Base-by-base conservation (phyloP, 176 grass and related monocot species). In the Panicum miliaceum region DNA sequence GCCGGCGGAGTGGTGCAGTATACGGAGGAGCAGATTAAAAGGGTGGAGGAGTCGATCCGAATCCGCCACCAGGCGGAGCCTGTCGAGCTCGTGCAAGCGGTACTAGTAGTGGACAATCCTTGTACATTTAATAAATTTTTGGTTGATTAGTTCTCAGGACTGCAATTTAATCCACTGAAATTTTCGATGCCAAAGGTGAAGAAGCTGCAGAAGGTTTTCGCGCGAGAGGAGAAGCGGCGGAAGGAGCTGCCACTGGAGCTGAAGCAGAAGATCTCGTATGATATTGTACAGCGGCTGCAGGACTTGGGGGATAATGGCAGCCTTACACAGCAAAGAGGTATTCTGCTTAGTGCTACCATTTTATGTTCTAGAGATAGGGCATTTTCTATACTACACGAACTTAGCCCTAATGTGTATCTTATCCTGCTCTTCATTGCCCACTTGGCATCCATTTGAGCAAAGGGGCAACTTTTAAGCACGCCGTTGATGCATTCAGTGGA, bases 11-110 rank as follows among this genome's bases (percentile, higher is more conserved):
- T 72, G 56, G 84, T 71, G 68, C 57, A 65, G 77, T 90, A 92
- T 75, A 60, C 90, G 81, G 88, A 94, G 77, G 87, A 93, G 77
- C 96, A 96, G 84, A 87, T 88, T 90, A 84, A 75, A 77, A 87
- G 76, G 47, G 87, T 92, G 26, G 87, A 96, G 82, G 96, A 99
- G 66, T 91, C 91, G 63, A 99, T 92, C 90, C 93, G 84, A 81
- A 86, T 92, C 89, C 91, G 96, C 16, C 88, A 87, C 23, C 91
- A 60, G 56, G 72, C 86, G 48, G 77, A 90, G 82, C 91, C 91
- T 20, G 56, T 86, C 43, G 93, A 93, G 83, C 93, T 98, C 73
- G 85, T 98, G 19, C 85, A 81, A 66, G 93, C 84, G 89, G 96
- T 98, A 80, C 20, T 61, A 58, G 3, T 46, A 45, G 65, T 81